Percentiles rank a stretch among this genome's conserved stretches.
Conservation (phyloP, 2,329 filamentous ascomycete species). For the Ophiostoma sp. region DNA sequence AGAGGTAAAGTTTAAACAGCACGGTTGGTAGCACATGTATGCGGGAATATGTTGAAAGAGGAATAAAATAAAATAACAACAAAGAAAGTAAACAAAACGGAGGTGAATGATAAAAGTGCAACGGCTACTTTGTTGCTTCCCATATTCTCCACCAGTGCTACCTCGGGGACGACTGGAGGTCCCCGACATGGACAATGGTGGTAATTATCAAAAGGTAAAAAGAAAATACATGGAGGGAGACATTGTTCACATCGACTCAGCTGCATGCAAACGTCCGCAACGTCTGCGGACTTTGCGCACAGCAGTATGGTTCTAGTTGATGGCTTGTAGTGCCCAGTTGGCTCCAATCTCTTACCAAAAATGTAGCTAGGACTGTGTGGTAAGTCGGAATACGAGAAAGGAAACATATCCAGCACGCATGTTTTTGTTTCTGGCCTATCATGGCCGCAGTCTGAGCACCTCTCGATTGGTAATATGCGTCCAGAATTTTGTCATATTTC, state of each 20-base stretch:
- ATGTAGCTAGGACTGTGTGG: neutral
- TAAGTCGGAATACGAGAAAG: neutral
- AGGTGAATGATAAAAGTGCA: neutral
- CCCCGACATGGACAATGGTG: neutral
- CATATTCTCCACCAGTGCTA: neutral
- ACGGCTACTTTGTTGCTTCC: neutral
- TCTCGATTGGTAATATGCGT: neutral
- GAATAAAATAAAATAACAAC: neutral
- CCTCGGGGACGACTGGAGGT: neutral
- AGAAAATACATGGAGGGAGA: neutral
- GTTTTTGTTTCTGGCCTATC: neutral
- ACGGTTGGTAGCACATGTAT: neutral
- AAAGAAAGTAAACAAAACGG: neutral
- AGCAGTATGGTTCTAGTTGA: neutral
- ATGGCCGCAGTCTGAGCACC: neutral
- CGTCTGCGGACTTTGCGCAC: neutral
- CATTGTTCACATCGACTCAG: neutral
- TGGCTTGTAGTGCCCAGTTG: neutral
- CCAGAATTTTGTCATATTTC: neutral
- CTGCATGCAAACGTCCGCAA: neutral
- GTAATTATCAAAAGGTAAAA: neutral
- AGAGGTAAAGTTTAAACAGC: neutral
- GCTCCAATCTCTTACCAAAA: neutral
- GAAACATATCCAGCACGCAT: neutral
- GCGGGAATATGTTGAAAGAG: neutral